Base-by-base conservation (phyloP, 345 rosid genomes). In the Eucalyptus grandis region DNA sequence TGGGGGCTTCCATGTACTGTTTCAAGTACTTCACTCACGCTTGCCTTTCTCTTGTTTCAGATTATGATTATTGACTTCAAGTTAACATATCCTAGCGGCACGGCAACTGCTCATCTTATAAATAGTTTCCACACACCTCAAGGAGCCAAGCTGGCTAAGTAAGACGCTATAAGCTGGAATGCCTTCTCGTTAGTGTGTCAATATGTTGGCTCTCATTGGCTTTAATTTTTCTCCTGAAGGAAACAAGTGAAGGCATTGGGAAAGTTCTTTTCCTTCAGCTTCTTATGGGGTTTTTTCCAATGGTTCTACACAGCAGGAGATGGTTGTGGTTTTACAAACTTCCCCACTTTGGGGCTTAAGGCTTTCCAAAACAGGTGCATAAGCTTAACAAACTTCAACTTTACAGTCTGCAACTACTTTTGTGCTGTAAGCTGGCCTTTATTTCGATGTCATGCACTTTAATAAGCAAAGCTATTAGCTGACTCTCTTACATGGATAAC, bases 61-160 rank as follows among this genome's bases (percentile, higher is more conserved):
- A 90, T 90, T 31, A 90, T 90, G 91, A 90, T 90, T 49, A 88
- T 90, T 22, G 91, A 90, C 87, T 90, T 90, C 91, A 90, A 90
- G 37, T 86, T 90, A 80, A 88, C 89, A 0, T 90, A 90, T 90
- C 91, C 91, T 50, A 90, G 91, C 7, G 90, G 90, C 62, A 90
- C 91, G 43, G 90, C 91, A 30, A 90, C 91, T 53, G 91, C 91
- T 69, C 87, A 88, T 88, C 90, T 90, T 16, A 90, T 88, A 88
- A 90, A 90, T 60, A 90, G 91, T 67, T 88, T 90, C 88, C 91
- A 90, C 90, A 90, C 91, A 44, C 91, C 91, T 17, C 27, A 86
- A 77, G 91, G 91, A n/a, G 90, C 91, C 81, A 88, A 88, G 67
- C 90, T 90, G 11, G 91, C 91, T 10, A 88, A 49, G 90, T 90